Evolutionary conservation across 306 rosid genomes (phyloP).

Genomic region (Fragaria vesca): DNA sequence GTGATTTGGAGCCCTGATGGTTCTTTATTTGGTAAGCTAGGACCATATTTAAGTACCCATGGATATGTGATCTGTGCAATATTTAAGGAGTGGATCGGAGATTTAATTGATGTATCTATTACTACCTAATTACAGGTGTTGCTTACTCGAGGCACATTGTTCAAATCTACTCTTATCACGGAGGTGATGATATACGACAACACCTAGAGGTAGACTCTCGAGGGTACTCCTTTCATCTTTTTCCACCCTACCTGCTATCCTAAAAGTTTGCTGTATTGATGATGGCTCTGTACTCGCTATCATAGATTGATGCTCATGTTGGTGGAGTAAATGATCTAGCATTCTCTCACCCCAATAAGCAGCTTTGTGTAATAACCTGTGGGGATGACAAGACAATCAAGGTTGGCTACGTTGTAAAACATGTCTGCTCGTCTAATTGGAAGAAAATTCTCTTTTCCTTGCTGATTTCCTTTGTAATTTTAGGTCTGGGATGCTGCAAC

Average conservation of each 20-base stretch:
- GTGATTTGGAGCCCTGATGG: slow-evolving; percentile 99
- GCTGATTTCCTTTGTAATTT: slow-evolving; percentile 35
- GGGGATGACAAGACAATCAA: slow-evolving; percentile 96
- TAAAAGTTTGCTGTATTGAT: slow-evolving; percentile 10
- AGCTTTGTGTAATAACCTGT: slow-evolving; percentile 92
- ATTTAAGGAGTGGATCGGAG: slow-evolving; percentile 11
- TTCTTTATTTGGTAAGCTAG: slow-evolving; percentile 72
- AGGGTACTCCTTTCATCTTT: slow-evolving; percentile 1
- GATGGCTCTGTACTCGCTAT: slow-evolving; percentile 21
- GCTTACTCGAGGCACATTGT: slow-evolving; percentile 96
- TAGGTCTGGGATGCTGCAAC: slow-evolving; percentile 94
- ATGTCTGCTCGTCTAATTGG: slow-evolving; percentile 25
- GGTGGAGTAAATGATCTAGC: slow-evolving; percentile 99
- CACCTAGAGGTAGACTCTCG: slow-evolving; percentile 67
- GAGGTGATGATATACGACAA: slow-evolving; percentile 69
- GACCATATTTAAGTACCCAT: slow-evolving; percentile 19
- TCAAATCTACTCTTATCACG: slow-evolving; percentile 84
- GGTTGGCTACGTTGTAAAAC: slow-evolving; percentile 41
- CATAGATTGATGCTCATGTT: slow-evolving; percentile 90
- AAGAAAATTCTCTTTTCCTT: slow-evolving; percentile 12
- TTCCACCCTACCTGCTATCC: slow-evolving; percentile 14
- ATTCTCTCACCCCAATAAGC: slow-evolving; percentile 94
- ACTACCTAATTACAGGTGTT: slow-evolving; percentile 55
- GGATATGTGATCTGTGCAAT: slow-evolving; percentile 11
- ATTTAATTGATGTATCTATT: slow-evolving; percentile 14